Evolutionary conservation across 2,329 filamentous ascomycete species (phyloP).

Genomic region (Periconia digitata): DNA sequence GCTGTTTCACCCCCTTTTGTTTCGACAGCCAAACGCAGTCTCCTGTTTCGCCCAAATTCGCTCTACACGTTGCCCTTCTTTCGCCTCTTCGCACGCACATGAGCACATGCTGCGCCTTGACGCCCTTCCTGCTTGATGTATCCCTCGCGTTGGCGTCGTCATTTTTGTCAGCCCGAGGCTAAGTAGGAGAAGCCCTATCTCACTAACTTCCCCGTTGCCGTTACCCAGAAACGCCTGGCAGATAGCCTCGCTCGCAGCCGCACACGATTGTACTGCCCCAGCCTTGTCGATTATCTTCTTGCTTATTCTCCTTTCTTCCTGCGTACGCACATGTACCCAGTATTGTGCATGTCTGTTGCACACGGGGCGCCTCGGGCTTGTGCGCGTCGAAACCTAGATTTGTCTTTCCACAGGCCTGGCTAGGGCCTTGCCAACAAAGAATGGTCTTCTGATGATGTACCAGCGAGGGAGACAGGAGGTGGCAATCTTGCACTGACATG

Average conservation of each 20-base stretch:
- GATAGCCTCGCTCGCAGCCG: background rate
- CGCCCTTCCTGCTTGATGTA: background rate
- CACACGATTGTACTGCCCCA: background rate
- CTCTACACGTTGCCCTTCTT: background rate
- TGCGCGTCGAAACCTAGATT: too few species aligned
- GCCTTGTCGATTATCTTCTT: background rate
- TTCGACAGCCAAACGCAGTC: conserved; percentile 8
- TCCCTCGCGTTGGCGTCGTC: background rate
- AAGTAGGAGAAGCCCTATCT: background rate
- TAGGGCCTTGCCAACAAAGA: background rate
- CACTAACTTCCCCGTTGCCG: background rate
- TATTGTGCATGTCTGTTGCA: background rate
- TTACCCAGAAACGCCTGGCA: background rate
- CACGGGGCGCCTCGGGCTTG: too few species aligned
- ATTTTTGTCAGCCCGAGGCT: background rate
- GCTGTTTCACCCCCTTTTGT: conserved; percentile 27
- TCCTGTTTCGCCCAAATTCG: background rate
- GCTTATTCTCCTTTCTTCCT: background rate
- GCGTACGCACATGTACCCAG: background rate
- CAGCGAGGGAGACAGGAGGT: background rate
- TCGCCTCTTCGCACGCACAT: background rate
- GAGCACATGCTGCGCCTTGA: background rate
- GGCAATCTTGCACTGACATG: background rate
- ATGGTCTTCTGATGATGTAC: background rate
- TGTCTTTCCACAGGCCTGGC: background rate